Evolutionary conservation across 371 early-diverging fungal genomes (phyloP).

Genomic region (Mortierella polycephala): DNA sequence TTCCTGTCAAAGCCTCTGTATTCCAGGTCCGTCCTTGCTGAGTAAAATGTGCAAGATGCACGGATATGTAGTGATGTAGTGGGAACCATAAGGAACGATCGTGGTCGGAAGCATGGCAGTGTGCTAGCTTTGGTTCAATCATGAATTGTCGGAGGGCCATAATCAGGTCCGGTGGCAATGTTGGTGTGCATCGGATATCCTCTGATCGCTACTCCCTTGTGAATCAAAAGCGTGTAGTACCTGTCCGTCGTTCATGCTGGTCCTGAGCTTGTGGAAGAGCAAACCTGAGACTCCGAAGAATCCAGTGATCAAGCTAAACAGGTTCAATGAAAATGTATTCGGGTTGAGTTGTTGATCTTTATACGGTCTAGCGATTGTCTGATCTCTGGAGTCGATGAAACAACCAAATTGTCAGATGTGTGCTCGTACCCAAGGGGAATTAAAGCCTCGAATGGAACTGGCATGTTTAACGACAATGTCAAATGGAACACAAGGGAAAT

Average conservation of each 20-base stretch:
- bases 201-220: too few species aligned
- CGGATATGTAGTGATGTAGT: too few species aligned
- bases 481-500: neutral
- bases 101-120: too few species aligned
- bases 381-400: too few species aligned
- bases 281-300: constrained; percentile 58
- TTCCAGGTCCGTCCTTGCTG: too few species aligned
- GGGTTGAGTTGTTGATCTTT: neutral
- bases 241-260: constrained; percentile 57
- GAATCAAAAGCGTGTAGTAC: constrained; percentile 19
- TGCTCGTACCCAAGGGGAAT: constrained; percentile 57
- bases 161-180: too few species aligned
- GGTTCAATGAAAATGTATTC: neutral
- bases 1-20: too few species aligned
- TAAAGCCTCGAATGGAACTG: constrained; percentile 61
- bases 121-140: too few species aligned
- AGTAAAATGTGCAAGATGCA: too few species aligned
- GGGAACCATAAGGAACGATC: too few species aligned
- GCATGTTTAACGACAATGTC: constrained; percentile 42
- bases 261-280: constrained; percentile 51
- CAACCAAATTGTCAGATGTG: neutral
- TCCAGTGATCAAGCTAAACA: constrained; percentile 54
- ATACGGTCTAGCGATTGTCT: neutral
- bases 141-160: too few species aligned
- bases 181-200: neutral